Conservation (phyloP, 306 rosid genomes). For the Cicer arietinum region DNA sequence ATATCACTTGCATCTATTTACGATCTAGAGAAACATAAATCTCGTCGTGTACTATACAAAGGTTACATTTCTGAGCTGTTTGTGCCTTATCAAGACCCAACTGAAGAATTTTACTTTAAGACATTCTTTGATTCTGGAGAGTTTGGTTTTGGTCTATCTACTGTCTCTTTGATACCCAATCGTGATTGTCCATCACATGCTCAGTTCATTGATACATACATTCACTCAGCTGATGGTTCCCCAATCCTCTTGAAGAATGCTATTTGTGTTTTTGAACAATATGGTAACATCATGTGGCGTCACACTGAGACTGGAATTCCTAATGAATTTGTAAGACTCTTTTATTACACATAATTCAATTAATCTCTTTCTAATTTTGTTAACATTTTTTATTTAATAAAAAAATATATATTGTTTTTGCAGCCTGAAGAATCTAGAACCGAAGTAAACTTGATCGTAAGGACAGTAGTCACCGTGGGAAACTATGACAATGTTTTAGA, state of each 20-base stretch:
- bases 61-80: conserved; percentile 51
- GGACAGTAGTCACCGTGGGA: conserved; percentile 45
- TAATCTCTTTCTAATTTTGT: too few relatives aligned
- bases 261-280: conserved; percentile 49
- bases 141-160: conserved; percentile 52
- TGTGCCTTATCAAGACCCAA: conserved; percentile 57
- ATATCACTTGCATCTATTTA: conserved; percentile 49
- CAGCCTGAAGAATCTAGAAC: conserved; percentile 43
- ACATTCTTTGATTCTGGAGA: conserved; percentile 55
- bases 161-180: conserved; percentile 39
- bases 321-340: conserved; percentile 1
- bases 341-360: not conserved
- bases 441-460: conserved; percentile 49
- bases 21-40: conserved; percentile 47
- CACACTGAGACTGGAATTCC: conserved; percentile 54
- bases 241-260: conserved; percentile 35
- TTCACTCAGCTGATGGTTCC: conserved; percentile 23
- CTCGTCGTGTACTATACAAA: conserved; percentile 47
- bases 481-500: conserved; percentile 54
- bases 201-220: conserved; percentile 28
- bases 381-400: too few relatives aligned
- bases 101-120: conserved; percentile 50
- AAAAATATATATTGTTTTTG: too few relatives aligned
- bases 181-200: conserved; percentile 52
- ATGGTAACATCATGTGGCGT: conserved; percentile 48